Percentiles rank a stretch among this genome's conserved stretches.
phyloP scores from a whole-genome alignment of 805 yeast species.

The Candida silvatica region DNA sequence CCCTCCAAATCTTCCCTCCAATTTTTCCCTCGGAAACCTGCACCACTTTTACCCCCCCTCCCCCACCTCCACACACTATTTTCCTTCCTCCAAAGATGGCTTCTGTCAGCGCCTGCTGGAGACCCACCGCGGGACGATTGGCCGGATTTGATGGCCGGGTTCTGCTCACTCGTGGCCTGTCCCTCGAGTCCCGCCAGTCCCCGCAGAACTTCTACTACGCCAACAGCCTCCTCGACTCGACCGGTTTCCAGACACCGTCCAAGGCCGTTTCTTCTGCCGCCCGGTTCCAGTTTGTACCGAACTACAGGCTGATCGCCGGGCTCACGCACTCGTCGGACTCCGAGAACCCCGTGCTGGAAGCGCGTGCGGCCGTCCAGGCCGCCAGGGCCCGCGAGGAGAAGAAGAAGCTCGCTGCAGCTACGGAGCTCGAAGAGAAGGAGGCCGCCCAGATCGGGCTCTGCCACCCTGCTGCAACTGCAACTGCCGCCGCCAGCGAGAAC shows the following conservation, averaged over 20 bases:
- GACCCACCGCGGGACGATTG: no score
- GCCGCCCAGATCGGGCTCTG: conserved; percentile 24
- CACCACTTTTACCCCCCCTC: no score
- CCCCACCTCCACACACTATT: no score
- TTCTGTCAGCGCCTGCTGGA: no score
- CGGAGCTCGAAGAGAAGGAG: no score
- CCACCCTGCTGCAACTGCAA: conserved; percentile 21
- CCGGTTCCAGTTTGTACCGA: conserved; percentile 18
- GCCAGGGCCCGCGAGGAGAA: conserved; percentile 1
- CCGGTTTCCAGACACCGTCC: conserved; percentile 4
- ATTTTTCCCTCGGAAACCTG: no score
- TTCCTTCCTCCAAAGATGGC: no score
- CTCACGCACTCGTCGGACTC: conserved; percentile 4
- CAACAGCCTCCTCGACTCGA: conserved; percentile 9
- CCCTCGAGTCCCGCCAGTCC: no score
- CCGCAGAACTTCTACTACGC: conserved; percentile 10
- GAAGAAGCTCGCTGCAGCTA: no score
- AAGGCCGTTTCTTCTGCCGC: not conserved
- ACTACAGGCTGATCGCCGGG: conserved; percentile 9
- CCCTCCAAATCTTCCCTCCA: no score
- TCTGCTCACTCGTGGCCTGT: no score
- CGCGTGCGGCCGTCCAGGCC: not conserved
- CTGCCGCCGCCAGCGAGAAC: conserved; percentile 1
- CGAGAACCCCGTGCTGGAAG: conserved; percentile 1
- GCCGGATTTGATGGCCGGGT: no score